Evolutionary conservation across 495 filamentous ascomycete genomes (phyloP).

Genomic region (Letharia lupina): DNA sequence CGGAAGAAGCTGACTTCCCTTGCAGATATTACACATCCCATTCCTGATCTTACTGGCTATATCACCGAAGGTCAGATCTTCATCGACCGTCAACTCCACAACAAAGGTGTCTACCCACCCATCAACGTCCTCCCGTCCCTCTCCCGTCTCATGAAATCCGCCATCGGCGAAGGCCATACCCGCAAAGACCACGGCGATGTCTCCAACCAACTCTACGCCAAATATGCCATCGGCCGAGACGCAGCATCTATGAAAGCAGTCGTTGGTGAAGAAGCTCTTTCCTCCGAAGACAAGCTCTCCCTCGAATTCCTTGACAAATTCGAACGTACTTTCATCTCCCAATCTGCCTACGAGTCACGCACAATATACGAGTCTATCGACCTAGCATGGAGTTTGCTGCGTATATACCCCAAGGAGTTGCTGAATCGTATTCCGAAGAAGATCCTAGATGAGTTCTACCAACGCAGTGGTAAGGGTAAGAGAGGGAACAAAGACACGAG

Average conservation of each 20-base stretch:
- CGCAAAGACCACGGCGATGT: conserved; percentile 96
- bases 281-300: conserved; percentile 91
- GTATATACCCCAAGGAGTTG: conserved; percentile 94
- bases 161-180: conserved; percentile 93
- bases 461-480: conserved; percentile 57
- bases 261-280: conserved; percentile 94
- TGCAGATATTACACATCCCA: conserved; percentile 94
- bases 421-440: conserved; percentile 97
- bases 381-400: conserved; percentile 87
- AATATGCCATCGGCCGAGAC: conserved; percentile 98
- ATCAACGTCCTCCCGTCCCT: conserved; percentile 99
- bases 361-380: conserved; percentile 88
- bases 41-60: conserved; percentile 97
- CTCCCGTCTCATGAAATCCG: conserved; percentile 99
- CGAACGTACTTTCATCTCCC: conserved; percentile 84
- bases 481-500: conserved; percentile 59
- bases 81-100: conserved; percentile 88
- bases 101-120: conserved; percentile 94
- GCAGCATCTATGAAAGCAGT: conserved; percentile 98
- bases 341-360: conserved; percentile 84
- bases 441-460: conserved; percentile 86
- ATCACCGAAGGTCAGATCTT: conserved; percentile 99
- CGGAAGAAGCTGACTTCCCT: conserved; percentile 20
- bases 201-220: conserved; percentile 98
- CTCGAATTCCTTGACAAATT: conserved; percentile 99